Conservation (phyloP, 2,329 filamentous ascomycete genomes). For the Pseudomassariella vexata region DNA sequence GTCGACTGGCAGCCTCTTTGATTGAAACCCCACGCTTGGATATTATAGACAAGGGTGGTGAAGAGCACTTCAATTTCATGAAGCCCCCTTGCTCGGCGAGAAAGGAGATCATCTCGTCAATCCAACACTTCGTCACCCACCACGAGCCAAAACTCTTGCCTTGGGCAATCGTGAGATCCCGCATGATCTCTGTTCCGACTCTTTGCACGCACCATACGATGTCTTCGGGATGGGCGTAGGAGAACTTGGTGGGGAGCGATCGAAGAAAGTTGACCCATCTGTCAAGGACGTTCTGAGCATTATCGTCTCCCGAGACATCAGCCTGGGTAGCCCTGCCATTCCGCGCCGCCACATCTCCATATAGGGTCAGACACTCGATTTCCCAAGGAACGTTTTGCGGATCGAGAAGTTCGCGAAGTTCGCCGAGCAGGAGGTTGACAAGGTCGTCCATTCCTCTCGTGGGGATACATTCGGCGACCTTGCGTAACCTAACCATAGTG, state of each 20-base stretch:
- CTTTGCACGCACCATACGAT: slow-evolving; percentile 73
- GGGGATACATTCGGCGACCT: slow-evolving; percentile 58
- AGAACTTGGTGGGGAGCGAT: slow-evolving; percentile 64
- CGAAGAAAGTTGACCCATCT: slow-evolving; percentile 71
- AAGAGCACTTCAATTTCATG: slow-evolving; percentile 51
- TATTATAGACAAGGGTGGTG: too few species aligned
- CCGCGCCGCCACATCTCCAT: slow-evolving; percentile 49
- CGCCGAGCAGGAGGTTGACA: slow-evolving; percentile 54
- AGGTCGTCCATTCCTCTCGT: slow-evolving; percentile 61
- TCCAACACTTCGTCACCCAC: slow-evolving; percentile 94
- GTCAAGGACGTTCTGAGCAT: slow-evolving; percentile 65
- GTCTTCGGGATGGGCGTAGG: slow-evolving; percentile 65
- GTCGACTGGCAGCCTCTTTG: slow-evolving; percentile 24
- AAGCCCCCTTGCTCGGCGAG: slow-evolving; percentile 88
- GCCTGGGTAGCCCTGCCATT: slow-evolving; percentile 36
- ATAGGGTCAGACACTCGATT: slow-evolving; percentile 54
- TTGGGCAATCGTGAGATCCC: slow-evolving; percentile 73
- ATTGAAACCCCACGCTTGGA: too few species aligned
- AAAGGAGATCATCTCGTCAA: slow-evolving; percentile 92
- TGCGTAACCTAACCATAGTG: slow-evolving; percentile 55
- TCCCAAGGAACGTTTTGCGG: slow-evolving; percentile 63
- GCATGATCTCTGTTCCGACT: slow-evolving; percentile 69
- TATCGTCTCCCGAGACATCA: slow-evolving; percentile 30
- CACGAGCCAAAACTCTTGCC: slow-evolving; percentile 81
- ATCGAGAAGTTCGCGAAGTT: slow-evolving; percentile 66